Conservation (phyloP, 179 eudicot species). For the Silene vulgaris region DNA sequence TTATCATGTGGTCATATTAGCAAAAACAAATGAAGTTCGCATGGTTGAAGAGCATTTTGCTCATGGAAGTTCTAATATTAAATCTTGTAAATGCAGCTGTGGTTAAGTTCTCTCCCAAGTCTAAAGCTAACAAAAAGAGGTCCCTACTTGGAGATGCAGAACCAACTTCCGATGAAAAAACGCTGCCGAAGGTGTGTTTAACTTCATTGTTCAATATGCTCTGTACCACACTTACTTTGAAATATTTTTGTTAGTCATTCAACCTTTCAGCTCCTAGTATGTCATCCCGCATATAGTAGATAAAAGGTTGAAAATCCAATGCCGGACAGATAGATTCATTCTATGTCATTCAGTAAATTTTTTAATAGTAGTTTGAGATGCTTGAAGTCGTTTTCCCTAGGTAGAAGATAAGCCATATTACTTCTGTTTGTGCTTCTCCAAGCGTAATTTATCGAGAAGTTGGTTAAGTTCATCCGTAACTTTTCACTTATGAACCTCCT, state of each 20-base stretch:
- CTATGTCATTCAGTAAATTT: neutral
- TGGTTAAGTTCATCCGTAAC: neutral
- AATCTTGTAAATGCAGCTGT: constrained; percentile 49
- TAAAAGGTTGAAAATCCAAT: neutral
- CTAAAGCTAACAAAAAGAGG: constrained; percentile 71
- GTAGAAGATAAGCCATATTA: neutral
- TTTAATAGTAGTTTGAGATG: too few species aligned
- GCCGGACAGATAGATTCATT: neutral
- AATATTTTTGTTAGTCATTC: constrained; percentile 3
- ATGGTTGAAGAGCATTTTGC: neutral
- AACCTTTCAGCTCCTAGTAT: neutral
- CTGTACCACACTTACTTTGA: neutral
- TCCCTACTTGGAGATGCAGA: constrained; percentile 61
- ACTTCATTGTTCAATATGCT: neutral
- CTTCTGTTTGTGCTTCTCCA: neutral
- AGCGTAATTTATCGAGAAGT: too few species aligned
- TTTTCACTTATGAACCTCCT: neutral
- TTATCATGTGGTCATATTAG: neutral
- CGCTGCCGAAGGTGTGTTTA: constrained; percentile 45
- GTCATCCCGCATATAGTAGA: neutral
- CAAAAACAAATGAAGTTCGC: neutral
- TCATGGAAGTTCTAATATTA: neutral
- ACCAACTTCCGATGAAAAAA: constrained; percentile 37
- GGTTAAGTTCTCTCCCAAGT: constrained; percentile 71
- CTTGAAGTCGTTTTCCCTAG: too few species aligned